Percentiles rank a stretch among this genome's conserved stretches.
phyloP scores from a whole-genome alignment of 163 green algal species.

The Scenedesmus sp. region DNA sequence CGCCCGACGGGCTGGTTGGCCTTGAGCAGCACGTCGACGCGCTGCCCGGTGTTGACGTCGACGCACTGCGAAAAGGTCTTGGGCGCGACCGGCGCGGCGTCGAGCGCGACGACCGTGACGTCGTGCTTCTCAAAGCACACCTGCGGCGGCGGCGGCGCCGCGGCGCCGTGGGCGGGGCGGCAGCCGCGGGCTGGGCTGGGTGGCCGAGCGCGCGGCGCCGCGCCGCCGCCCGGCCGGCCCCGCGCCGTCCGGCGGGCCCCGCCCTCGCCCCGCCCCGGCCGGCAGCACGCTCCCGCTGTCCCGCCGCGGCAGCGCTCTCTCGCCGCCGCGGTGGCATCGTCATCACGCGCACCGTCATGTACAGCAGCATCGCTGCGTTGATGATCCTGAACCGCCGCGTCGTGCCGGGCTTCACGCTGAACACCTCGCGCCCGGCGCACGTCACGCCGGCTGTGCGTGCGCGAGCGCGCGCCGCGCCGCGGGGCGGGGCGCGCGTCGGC shows the following conservation, averaged over 20 bases:
- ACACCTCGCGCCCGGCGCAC: neutral
- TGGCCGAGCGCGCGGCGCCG: too few species aligned
- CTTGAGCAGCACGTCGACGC: constrained; percentile 57
- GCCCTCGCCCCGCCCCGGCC: too few species aligned
- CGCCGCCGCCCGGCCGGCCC: too few species aligned
- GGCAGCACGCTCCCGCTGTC: too few species aligned
- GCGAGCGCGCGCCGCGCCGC: neutral
- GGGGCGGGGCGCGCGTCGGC: neutral
- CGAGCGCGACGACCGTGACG: constrained; percentile 62
- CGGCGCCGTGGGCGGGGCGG: too few species aligned
- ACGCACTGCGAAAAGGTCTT: constrained; percentile 53
- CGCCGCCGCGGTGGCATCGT: too few species aligned
- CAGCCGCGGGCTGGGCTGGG: too few species aligned
- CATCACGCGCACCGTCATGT: constrained; percentile 68
- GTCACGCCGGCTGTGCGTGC: neutral
- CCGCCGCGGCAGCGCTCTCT: too few species aligned
- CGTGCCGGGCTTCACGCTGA: constrained; percentile 59
- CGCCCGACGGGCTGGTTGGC: constrained; percentile 46
- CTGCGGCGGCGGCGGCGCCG: too few species aligned
- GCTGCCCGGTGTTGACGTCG: constrained; percentile 71
- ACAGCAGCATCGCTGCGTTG: constrained; percentile 56
- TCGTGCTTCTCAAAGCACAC: constrained; percentile 71
- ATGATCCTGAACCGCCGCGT: constrained; percentile 65
- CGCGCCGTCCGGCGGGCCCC: too few species aligned
- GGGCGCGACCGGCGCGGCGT: constrained; percentile 56